These are phyloP conservation scores for Seminavis robusta DNA, from an alignment of 108 stramenopile species.

Conservation along the genomic window DNA sequence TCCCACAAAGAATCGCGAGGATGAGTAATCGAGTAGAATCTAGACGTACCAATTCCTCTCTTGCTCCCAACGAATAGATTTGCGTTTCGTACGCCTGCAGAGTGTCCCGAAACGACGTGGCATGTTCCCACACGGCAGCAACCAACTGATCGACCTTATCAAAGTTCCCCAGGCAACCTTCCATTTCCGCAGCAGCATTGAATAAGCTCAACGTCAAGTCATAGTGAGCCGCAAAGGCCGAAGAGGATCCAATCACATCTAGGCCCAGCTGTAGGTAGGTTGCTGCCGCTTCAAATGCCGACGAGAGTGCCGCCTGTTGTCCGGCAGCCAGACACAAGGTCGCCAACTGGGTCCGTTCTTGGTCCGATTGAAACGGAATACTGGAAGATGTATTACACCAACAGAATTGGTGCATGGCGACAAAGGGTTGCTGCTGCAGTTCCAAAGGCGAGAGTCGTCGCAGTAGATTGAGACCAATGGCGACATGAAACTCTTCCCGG, in stretches of 20 bases:
- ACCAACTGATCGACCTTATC: constrained; percentile 6
- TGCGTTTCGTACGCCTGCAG: constrained; percentile 9
- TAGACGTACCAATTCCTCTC: no score
- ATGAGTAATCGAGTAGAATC: no score
- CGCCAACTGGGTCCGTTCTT: constrained; percentile 8
- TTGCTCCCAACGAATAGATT: constrained; percentile 14
- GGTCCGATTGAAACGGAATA: background rate
- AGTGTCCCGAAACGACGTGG: constrained; percentile 12
- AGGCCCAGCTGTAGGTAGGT: constrained; percentile 12
- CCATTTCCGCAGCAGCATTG: constrained; percentile 15
- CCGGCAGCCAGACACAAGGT: constrained; percentile 9
- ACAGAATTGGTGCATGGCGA: background rate
- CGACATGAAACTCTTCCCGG: constrained; percentile 15
- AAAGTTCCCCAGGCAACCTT: constrained; percentile 11
- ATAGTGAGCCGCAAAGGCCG: constrained; percentile 8
- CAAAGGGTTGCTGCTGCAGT: constrained; percentile 1
- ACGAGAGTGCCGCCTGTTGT: constrained; percentile 7
- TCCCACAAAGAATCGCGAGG: no score
- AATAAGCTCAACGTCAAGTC: constrained; percentile 10
- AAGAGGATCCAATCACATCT: background rate
- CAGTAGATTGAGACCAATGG: constrained; percentile 4
- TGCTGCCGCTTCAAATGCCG: constrained; percentile 17
- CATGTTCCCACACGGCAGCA: constrained; percentile 1
- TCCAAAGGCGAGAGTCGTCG: background rate
- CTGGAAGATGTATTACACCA: no score